phyloP scores from a whole-genome alignment of 1,284 basidiomycete species.

The Crucibulum parvulum region DNA sequence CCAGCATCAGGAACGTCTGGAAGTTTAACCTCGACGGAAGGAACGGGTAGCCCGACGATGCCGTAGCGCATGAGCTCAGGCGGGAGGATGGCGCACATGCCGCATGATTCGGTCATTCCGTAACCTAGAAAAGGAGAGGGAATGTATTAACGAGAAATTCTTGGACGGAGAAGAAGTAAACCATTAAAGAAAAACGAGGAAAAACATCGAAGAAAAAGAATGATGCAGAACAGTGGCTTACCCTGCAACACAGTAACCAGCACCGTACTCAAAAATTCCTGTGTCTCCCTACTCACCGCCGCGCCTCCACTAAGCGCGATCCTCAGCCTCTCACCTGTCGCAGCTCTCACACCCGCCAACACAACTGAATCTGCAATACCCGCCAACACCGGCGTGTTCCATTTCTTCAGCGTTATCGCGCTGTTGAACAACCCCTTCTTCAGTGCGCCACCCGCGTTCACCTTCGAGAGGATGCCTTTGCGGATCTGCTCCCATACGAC shows the following conservation, averaged over 20 bases:
- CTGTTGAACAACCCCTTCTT: conserved; percentile 80
- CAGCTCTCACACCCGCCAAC: conserved; percentile 81
- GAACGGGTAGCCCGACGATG: conserved; percentile 84
- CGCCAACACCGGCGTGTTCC: conserved; percentile 70
- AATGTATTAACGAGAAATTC: not conserved
- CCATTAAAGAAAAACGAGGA: not conserved
- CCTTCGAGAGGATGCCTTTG: conserved; percentile 89
- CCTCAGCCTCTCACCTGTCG: conserved; percentile 88
- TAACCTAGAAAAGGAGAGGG: conserved; percentile 62
- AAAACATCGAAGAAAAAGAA: not conserved
- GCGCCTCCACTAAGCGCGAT: conserved; percentile 88
- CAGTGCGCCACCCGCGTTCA: conserved; percentile 64
- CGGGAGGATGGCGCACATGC: conserved; percentile 83
- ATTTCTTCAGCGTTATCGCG: conserved; percentile 73
- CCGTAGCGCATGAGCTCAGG: conserved; percentile 83
- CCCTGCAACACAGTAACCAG: conserved; percentile 88
- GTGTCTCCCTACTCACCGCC: conserved; percentile 83
- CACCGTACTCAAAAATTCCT: conserved; percentile 85
- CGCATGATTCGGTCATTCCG: conserved; percentile 93
- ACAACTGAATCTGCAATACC: conserved; percentile 80
- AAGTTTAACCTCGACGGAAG: conserved; percentile 89
- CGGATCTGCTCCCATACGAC: conserved; percentile 93
- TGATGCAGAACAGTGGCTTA: conserved; percentile 38
- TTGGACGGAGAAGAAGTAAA: not conserved
- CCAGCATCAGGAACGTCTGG: conserved; percentile 85